Evolutionary conservation across 345 rosid species (phyloP).

Genomic region (Pseudoturritis turrita): DNA sequence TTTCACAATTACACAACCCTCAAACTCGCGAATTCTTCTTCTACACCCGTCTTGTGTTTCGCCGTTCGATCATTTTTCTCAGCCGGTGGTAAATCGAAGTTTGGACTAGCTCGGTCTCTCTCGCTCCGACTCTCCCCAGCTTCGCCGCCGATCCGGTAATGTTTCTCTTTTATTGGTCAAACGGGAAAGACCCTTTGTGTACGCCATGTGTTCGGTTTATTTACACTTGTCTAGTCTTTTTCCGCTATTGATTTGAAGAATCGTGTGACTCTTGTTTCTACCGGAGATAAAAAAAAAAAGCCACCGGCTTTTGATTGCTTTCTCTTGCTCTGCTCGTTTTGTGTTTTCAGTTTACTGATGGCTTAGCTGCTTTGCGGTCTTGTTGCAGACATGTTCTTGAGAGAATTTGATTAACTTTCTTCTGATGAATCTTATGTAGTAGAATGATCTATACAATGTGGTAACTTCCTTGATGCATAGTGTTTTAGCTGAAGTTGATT

Average conservation of each 20-base stretch:
- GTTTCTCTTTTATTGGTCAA: not conserved
- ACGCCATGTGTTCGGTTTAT: not conserved
- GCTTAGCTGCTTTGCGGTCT: constrained; percentile 5
- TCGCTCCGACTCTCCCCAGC: constrained; percentile 11
- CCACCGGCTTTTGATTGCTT: not conserved
- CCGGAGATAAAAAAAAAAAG: not conserved
- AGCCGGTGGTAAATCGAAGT: not conserved
- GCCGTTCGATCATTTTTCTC: not conserved
- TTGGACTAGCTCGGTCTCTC: constrained; percentile 4
- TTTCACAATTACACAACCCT: not conserved
- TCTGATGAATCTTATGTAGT: not conserved
- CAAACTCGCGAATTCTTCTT: not conserved
- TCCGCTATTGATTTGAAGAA: not conserved
- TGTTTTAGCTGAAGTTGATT: not conserved
- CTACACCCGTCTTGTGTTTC: constrained; percentile 10
- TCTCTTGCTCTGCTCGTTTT: not conserved
- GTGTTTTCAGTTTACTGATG: constrained; percentile 12
- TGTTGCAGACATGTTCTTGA: too few relatives aligned
- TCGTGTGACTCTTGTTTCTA: not conserved
- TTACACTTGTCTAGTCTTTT: not conserved
- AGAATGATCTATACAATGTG: not conserved
- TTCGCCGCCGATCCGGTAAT: constrained; percentile 30
- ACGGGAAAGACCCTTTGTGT: not conserved
- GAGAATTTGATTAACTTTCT: too few relatives aligned
- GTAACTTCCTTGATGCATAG: not conserved